phyloP scores from a whole-genome alignment of 2,329 filamentous ascomycete species.

The Aureobasidium sp. region DNA sequence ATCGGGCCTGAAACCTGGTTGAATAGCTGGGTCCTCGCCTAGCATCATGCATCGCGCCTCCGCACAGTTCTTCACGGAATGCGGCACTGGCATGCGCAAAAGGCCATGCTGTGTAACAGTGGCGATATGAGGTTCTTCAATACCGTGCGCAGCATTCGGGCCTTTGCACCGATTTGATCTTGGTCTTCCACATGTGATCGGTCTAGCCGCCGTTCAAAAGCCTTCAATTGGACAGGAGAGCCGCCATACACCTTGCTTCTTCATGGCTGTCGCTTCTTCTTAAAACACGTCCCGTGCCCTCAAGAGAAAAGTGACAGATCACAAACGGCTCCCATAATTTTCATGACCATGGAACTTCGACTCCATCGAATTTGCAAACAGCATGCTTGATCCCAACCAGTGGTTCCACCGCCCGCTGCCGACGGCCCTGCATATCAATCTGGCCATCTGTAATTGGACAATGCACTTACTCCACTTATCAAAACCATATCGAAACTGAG shows the following conservation, averaged over 20 bases:
- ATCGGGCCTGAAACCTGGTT: constrained; percentile 13
- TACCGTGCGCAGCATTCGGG: background rate
- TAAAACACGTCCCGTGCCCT: constrained; percentile 11
- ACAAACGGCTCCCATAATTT: background rate
- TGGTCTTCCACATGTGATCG: background rate
- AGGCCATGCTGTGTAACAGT: background rate
- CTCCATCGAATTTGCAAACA: constrained; percentile 2
- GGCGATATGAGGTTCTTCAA: background rate
- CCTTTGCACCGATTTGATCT: background rate
- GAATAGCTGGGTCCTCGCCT: constrained; percentile 8
- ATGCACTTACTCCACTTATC: background rate
- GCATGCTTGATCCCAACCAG: constrained; percentile 1
- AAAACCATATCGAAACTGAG: background rate
- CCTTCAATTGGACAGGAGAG: background rate
- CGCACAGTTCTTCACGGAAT: constrained; percentile 13
- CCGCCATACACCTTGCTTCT: constrained; percentile 3
- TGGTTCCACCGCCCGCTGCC: constrained; percentile 13
- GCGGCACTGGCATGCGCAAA: background rate
- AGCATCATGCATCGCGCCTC: constrained; percentile 14
- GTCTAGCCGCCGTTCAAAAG: background rate
- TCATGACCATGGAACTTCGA: background rate
- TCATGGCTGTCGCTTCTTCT: background rate
- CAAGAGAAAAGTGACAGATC: constrained; percentile 13
- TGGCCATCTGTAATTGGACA: background rate
- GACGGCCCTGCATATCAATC: background rate